Percentiles rank a stretch among this genome's conserved stretches.
phyloP scores from a whole-genome alignment of 108 stramenopile species.

The Cyclotella choctawhatcheeana region DNA sequence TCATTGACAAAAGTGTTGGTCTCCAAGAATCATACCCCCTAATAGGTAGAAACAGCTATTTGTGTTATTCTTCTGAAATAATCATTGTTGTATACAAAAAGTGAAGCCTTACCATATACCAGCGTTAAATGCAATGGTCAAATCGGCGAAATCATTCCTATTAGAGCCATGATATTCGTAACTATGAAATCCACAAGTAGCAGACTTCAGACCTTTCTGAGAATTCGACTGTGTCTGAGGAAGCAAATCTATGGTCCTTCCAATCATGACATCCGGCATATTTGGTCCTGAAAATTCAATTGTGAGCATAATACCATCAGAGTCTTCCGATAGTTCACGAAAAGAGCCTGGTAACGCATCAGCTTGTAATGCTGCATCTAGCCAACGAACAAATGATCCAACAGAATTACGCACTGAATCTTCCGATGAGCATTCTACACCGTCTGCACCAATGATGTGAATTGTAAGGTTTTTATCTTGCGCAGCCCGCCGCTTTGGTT shows the following conservation, averaged over 20 bases:
- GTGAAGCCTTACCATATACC: slow-evolving; percentile 61
- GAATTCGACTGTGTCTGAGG: slow-evolving; percentile 19
- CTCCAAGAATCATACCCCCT: slow-evolving; percentile 86
- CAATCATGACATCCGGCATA: slow-evolving; percentile 37
- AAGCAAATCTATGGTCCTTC: slow-evolving; percentile 49
- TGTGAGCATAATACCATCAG: slow-evolving; percentile 2
- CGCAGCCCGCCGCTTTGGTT: slow-evolving; percentile 3
- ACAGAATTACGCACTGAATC: slow-evolving; percentile 62
- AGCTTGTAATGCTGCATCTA: slow-evolving; percentile 46
- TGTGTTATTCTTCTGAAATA: background rate
- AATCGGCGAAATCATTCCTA: slow-evolving; percentile 28
- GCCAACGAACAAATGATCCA: slow-evolving; percentile 75
- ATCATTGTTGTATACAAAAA: background rate
- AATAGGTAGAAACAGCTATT: background rate
- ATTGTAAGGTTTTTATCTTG: slow-evolving; percentile 46
- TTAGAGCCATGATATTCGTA: slow-evolving; percentile 71
- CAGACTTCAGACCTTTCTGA: slow-evolving; percentile 34
- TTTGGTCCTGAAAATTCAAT: slow-evolving; percentile 81
- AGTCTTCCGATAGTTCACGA: background rate
- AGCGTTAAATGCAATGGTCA: slow-evolving; percentile 80
- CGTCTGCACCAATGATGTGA: slow-evolving; percentile 81
- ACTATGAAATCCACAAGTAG: slow-evolving; percentile 62
- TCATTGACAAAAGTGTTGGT: slow-evolving; percentile 64
- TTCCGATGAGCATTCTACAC: slow-evolving; percentile 74
- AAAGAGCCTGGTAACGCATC: slow-evolving; percentile 16